Evolutionary conservation across 352 stramenopile species (phyloP).

Genomic region (Peronospora farinosa): DNA sequence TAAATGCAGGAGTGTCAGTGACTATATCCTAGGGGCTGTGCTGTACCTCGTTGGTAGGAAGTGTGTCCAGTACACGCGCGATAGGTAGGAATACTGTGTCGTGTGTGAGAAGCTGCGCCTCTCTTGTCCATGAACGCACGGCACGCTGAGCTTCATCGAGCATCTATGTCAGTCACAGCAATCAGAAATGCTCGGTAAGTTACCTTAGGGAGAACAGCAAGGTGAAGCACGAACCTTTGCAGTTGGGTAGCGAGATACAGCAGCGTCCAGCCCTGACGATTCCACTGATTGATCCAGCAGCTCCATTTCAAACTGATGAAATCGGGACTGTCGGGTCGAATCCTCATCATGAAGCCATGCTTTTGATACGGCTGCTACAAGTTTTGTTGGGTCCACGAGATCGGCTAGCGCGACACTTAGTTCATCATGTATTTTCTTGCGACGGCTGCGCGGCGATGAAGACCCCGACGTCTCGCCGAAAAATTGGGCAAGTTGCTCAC

Average conservation of each 20-base stretch:
- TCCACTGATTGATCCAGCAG: constrained; percentile 20
- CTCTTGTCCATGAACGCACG: constrained; percentile 41
- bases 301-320: constrained; percentile 52
- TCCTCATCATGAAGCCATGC: constrained; percentile 53
- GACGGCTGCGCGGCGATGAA: constrained; percentile 24
- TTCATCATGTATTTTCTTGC: constrained; percentile 30
- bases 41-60: constrained; percentile 46
- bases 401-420: constrained; percentile 20
- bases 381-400: constrained; percentile 35
- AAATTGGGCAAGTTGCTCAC: constrained; percentile 48
- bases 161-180: constrained; percentile 24
- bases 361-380: constrained; percentile 34
- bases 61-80: constrained; percentile 32
- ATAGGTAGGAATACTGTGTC: constrained; percentile 69
- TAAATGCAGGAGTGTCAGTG: neutral
- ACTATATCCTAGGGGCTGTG: neutral
- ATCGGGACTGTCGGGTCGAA: constrained; percentile 30
- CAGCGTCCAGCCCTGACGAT: constrained; percentile 8
- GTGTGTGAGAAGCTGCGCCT: constrained; percentile 64
- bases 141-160: constrained; percentile 41
- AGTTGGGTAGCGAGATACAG: constrained; percentile 16
- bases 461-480: constrained; percentile 20
- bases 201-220: neutral
- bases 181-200: neutral
- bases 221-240: constrained; percentile 16